Percentiles rank a stretch among this genome's conserved stretches.
Conservation (phyloP, 2,329 filamentous ascomycete genomes). For the Alternaria arborescens region DNA sequence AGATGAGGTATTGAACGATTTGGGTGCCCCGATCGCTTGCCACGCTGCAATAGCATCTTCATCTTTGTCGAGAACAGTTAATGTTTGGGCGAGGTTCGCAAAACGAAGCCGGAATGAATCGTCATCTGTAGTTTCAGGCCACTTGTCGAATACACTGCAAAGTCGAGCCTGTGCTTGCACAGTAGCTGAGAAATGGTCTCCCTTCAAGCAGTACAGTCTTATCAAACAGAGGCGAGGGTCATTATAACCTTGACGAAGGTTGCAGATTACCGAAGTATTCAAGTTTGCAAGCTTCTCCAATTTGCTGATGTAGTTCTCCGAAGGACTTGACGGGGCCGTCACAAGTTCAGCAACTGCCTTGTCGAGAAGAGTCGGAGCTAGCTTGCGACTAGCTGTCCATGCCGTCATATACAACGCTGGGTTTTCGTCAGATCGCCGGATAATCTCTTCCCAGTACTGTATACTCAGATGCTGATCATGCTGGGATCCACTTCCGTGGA, state of each 20-base stretch:
- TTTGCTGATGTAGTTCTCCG: neutral
- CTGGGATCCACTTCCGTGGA: neutral
- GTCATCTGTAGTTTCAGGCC: neutral
- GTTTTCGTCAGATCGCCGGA: neutral
- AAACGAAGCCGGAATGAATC: neutral
- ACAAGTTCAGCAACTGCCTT: neutral
- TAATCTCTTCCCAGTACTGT: neutral
- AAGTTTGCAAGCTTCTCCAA: neutral
- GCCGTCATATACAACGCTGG: neutral
- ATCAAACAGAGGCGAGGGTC: constrained; percentile 1
- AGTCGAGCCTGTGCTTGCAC: neutral
- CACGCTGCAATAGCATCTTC: constrained; percentile 2
- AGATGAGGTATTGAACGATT: neutral
- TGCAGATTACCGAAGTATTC: neutral
- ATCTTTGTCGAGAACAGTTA: constrained; percentile 3
- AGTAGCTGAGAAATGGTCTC: neutral
- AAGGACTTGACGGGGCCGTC: neutral
- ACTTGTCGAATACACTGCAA: constrained; percentile 6
- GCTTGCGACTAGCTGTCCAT: neutral
- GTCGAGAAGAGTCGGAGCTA: constrained; percentile 2
- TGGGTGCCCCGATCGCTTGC: neutral
- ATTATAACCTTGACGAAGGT: neutral
- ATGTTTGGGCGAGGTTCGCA: neutral
- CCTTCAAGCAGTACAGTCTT: neutral
- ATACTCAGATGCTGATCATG: neutral